Conservation (phyloP, 306 rosid species). For the Lupinus albus region DNA sequence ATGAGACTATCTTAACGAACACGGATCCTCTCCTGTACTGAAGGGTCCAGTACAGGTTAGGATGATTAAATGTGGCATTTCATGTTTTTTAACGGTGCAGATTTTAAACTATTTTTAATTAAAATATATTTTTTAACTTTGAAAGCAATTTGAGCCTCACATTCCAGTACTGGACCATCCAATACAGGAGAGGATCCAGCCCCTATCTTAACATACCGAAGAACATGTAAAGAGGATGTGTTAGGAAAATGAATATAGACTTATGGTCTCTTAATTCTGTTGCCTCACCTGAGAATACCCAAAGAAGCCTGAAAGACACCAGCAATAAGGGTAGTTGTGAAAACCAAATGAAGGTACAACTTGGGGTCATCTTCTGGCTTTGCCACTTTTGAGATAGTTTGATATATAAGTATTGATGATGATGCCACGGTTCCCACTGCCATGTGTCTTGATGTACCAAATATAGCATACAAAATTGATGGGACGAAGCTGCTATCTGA, state of each 20-base stretch:
- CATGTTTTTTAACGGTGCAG: too few relatives aligned
- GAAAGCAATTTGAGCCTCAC: too few relatives aligned
- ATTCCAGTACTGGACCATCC: too few relatives aligned
- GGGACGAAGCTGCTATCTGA: slow-evolving; percentile 87
- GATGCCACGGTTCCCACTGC: slow-evolving; percentile 91
- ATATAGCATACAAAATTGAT: slow-evolving; percentile 66
- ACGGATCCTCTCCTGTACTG: too few relatives aligned
- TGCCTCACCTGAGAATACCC: slow-evolving; percentile 69
- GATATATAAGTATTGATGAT: slow-evolving; percentile 60
- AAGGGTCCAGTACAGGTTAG: too few relatives aligned
- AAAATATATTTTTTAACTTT: too few relatives aligned
- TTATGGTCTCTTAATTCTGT: not conserved
- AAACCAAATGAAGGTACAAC: slow-evolving; percentile 66
- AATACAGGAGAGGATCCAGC: too few relatives aligned
- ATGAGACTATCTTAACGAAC: too few relatives aligned
- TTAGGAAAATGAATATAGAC: slow-evolving; percentile 13
- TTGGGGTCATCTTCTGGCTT: slow-evolving; percentile 41
- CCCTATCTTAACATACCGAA: too few relatives aligned
- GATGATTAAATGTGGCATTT: too few relatives aligned
- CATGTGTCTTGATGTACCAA: slow-evolving; percentile 82
- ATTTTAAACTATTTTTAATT: too few relatives aligned
- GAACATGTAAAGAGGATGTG: not conserved
- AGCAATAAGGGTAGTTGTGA: slow-evolving; percentile 66
- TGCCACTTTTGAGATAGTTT: slow-evolving; percentile 49
- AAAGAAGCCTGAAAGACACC: slow-evolving; percentile 63